Percentiles rank a stretch among this genome's conserved stretches.
These are phyloP conservation scores for Eucalyptus curtisii DNA, from an alignment of 345 rosid species.

Conservation along the genomic window DNA sequence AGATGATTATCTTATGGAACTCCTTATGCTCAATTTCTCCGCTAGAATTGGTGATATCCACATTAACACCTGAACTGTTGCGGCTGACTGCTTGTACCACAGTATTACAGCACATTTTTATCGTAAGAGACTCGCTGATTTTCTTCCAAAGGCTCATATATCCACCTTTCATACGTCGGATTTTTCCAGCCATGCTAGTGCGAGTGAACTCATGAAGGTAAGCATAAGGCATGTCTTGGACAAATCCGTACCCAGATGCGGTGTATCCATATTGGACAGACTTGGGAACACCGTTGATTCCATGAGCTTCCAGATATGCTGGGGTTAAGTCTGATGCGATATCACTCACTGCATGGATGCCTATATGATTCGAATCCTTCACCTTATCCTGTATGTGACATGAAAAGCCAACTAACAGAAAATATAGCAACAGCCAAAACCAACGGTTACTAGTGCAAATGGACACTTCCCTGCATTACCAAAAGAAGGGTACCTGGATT, in stretches of 20 bases:
- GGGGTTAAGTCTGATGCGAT: slow-evolving; percentile 47
- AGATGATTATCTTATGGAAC: slow-evolving; percentile 46
- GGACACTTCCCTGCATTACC: not conserved
- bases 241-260: slow-evolving; percentile 63
- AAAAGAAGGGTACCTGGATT: slow-evolving; percentile 28
- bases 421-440: not conserved
- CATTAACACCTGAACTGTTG: slow-evolving; percentile 8
- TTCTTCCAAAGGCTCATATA: slow-evolving; percentile 48
- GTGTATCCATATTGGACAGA: slow-evolving; percentile 62
- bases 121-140: slow-evolving; percentile 24
- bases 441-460: not conserved
- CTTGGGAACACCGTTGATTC: slow-evolving; percentile 35
- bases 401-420: not conserved
- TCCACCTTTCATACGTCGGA: slow-evolving; percentile 49
- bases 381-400: slow-evolving; percentile 34
- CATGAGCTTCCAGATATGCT: slow-evolving; percentile 25
- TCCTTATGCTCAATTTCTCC: slow-evolving; percentile 27
- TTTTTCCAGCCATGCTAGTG: slow-evolving; percentile 72
- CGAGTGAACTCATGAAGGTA: slow-evolving; percentile 64
- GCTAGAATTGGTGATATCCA: slow-evolving; percentile 12
- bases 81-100: slow-evolving; percentile 34
- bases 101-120: slow-evolving; percentile 23
- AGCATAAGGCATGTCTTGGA: slow-evolving; percentile 65
- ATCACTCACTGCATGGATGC: slow-evolving; percentile 51
- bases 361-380: slow-evolving; percentile 28